Evolutionary conservation across 2,329 filamentous ascomycete genomes (phyloP).

Genomic region (Epichloe baconii): DNA sequence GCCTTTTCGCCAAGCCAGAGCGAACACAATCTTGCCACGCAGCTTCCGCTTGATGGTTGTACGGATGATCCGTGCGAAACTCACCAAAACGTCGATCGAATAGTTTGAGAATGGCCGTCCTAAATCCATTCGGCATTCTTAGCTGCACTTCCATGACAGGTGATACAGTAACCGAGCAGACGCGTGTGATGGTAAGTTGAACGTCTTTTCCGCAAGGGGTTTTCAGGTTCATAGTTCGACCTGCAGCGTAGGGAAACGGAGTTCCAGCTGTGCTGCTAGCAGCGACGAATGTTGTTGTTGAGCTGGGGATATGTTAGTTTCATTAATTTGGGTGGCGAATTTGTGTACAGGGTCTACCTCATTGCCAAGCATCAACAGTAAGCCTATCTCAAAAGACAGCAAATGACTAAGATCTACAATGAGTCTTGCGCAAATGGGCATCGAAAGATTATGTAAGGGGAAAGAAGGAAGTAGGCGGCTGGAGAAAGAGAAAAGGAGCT

Average conservation of each 20-base stretch:
- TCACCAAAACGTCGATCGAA: constrained; percentile 7
- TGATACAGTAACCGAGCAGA: constrained; percentile 3
- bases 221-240: constrained; percentile 4
- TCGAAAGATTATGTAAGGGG: no score
- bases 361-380: not conserved
- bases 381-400: not conserved
- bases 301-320: not conserved
- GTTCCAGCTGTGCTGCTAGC: constrained; percentile 3
- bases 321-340: not conserved
- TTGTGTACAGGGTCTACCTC: not conserved
- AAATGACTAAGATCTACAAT: not conserved
- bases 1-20: constrained; percentile 4
- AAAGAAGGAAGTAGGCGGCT: no score
- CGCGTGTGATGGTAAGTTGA: constrained; percentile 4
- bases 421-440: no score
- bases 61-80: constrained; percentile 1
- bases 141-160: constrained; percentile 6
- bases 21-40: constrained; percentile 6
- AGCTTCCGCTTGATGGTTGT: constrained; percentile 4
- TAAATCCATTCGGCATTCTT: not conserved
- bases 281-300: not conserved
- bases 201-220: not conserved
- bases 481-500: no score
- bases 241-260: constrained; percentile 4
- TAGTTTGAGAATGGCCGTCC: constrained; percentile 6